Conservation (phyloP, 2,329 filamentous ascomycete species). For the Simplicillium aogashimaense region DNA sequence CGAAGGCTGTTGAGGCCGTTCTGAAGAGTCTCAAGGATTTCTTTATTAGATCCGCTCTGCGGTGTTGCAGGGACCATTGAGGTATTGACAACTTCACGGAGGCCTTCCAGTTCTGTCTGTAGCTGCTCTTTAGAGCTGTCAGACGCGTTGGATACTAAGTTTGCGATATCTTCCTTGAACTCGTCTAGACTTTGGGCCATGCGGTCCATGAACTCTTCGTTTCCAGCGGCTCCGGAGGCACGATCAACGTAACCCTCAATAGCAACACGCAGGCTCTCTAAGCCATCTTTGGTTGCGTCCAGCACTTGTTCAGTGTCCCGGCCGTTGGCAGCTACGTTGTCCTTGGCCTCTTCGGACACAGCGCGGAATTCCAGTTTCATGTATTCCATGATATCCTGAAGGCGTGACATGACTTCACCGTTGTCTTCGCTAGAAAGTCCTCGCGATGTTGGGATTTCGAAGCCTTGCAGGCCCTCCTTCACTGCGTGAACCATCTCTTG, state of each 20-base stretch:
- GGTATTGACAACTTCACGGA: constrained; percentile 68
- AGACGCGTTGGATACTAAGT: constrained; percentile 41
- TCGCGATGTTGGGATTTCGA: constrained; percentile 33
- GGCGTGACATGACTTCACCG: constrained; percentile 41
- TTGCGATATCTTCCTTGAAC: constrained; percentile 57
- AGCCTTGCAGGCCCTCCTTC: constrained; percentile 44
- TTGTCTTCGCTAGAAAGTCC: constrained; percentile 31
- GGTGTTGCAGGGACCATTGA: constrained; percentile 52
- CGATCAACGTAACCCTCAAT: constrained; percentile 76
- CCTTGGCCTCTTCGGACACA: constrained; percentile 56
- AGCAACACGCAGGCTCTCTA: constrained; percentile 69
- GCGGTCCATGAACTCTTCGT: constrained; percentile 69
- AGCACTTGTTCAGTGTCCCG: constrained; percentile 81
- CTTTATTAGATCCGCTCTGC: constrained; percentile 37
- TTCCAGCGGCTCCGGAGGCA: constrained; percentile 55
- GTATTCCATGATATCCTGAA: constrained; percentile 56
- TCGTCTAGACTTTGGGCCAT: constrained; percentile 56
- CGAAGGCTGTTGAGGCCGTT: constrained; percentile 67
- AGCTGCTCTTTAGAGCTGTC: constrained; percentile 56
- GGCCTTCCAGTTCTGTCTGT: constrained; percentile 71
- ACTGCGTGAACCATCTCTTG: constrained; percentile 57
- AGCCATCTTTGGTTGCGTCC: constrained; percentile 77
- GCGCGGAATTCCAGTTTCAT: constrained; percentile 50
- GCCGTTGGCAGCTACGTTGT: constrained; percentile 70
- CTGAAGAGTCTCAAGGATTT: constrained; percentile 61